These are phyloP conservation scores for Cytidiella melzeri DNA, from an alignment of 768 basidiomycete species.

Conservation along the genomic window DNA sequence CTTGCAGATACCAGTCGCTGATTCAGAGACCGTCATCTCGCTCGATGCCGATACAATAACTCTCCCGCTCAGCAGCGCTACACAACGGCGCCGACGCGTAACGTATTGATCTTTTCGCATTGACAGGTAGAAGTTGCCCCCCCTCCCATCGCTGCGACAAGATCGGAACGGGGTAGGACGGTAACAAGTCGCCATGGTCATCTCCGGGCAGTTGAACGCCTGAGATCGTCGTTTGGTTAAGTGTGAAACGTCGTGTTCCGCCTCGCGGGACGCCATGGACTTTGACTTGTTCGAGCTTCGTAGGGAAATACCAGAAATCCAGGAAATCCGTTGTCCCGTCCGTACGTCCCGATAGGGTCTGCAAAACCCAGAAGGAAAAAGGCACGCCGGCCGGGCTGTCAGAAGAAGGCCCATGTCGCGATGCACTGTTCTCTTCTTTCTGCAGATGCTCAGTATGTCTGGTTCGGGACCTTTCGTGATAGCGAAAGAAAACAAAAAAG, in stretches of 20 bases:
- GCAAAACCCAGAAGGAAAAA: too few species aligned
- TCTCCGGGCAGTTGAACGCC: not conserved
- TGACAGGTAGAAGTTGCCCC: not conserved
- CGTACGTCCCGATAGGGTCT: not conserved
- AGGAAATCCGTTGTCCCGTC: not conserved
- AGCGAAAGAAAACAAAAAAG: too few species aligned
- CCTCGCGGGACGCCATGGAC: not conserved
- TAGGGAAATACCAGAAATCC: not conserved
- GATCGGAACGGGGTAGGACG: not conserved
- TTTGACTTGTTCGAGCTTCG: not conserved
- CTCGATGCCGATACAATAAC: not conserved
- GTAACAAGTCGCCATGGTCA: not conserved
- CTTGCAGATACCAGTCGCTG: not conserved
- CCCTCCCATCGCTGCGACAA: not conserved
- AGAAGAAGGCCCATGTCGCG: too few species aligned
- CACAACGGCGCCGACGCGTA: too few species aligned
- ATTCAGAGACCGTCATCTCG: not conserved
- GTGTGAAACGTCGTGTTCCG: not conserved
- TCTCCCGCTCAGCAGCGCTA: too few species aligned
- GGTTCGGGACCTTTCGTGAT: too few species aligned
- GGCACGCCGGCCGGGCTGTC: too few species aligned
- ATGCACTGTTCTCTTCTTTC: too few species aligned
- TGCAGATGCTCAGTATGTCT: too few species aligned
- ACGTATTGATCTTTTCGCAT: too few species aligned
- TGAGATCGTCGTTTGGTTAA: not conserved